phyloP scores from a whole-genome alignment of 805 yeast species.

The Saccharomycopsis sp. region DNA sequence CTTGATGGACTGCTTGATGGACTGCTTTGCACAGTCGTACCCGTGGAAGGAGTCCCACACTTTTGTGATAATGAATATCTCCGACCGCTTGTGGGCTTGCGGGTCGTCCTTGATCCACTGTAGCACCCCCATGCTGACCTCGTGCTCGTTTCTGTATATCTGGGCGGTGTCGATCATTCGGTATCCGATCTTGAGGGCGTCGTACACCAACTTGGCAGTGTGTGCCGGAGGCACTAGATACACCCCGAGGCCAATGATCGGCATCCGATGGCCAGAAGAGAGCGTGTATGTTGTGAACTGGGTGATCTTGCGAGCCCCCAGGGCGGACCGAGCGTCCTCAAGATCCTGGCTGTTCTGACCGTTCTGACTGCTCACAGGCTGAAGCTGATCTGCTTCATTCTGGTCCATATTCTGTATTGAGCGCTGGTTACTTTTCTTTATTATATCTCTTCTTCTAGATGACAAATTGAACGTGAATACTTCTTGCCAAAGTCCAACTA shows the following conservation, averaged over 20 bases:
- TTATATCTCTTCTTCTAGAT: too few relatives aligned
- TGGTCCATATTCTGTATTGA: too few relatives aligned
- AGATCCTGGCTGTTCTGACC: too few relatives aligned
- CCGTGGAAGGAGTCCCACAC: slow-evolving; percentile 21
- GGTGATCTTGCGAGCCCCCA: too few relatives aligned
- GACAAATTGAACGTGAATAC: too few relatives aligned
- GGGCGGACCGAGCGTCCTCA: too few relatives aligned
- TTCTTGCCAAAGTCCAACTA: too few relatives aligned
- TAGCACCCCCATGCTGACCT: slow-evolving; percentile 16
- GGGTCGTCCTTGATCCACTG: slow-evolving; percentile 19
- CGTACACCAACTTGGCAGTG: slow-evolving; percentile 16
- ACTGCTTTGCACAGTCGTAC: slow-evolving; percentile 9
- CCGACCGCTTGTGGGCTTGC: slow-evolving; percentile 5
- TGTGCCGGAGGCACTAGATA: slow-evolving; percentile 16
- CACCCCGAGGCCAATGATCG: slow-evolving; percentile 18
- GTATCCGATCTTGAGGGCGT: slow-evolving; percentile 19
- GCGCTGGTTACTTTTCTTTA: too few relatives aligned
- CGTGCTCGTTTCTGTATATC: slow-evolving; percentile 19
- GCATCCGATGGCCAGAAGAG: slow-evolving; percentile 9
- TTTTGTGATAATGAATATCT: slow-evolving; percentile 18
- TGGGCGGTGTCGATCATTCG: slow-evolving; percentile 20
- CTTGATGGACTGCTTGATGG: slow-evolving; percentile 13
- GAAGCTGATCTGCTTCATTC: too few relatives aligned
- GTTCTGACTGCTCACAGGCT: too few relatives aligned
- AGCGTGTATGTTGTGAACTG: slow-evolving; percentile 10